A percentile compares a stretch with the other conserved stretches of the same genome.
Conservation (phyloP, 1,284 basidiomycete species). For the Pterulicium gracile region DNA sequence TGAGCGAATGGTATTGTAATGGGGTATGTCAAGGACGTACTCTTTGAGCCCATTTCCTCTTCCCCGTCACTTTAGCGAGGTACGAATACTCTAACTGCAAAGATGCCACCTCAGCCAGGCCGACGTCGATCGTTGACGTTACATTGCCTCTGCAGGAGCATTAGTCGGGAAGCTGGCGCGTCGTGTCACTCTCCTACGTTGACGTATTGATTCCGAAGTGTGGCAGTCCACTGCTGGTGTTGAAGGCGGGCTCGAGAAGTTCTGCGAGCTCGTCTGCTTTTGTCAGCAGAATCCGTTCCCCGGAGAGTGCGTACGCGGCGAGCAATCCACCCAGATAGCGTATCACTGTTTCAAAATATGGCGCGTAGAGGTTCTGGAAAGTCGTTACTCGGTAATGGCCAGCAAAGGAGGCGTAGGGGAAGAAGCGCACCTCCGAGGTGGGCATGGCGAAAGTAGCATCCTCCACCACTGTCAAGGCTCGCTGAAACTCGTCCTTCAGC, state of each 20-base stretch:
- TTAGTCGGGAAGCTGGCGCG: background rate
- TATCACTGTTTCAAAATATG: conserved; percentile 82
- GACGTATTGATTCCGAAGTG: conserved; percentile 35
- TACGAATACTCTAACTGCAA: conserved; percentile 50
- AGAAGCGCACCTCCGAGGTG: conserved; percentile 18
- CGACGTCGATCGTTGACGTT: conserved; percentile 23
- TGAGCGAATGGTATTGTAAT: background rate
- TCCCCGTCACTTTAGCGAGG: conserved; percentile 42
- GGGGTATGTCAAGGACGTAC: conserved; percentile 20
- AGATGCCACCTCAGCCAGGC: conserved; percentile 45
- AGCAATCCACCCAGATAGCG: conserved; percentile 80
- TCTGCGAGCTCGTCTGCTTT: conserved; percentile 44
- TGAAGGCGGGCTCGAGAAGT: conserved; percentile 40
- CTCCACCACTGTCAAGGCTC: conserved; percentile 63
- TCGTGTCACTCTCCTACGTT: conserved; percentile 22
- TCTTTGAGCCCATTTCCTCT: conserved; percentile 31
- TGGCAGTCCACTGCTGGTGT: conserved; percentile 37
- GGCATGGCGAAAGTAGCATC: conserved; percentile 50
- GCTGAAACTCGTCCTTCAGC: conserved; percentile 66
- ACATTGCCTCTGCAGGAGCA: conserved; percentile 16
- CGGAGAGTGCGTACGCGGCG: conserved; percentile 70
- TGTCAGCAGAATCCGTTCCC: conserved; percentile 28
- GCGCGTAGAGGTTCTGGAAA: conserved; percentile 26
- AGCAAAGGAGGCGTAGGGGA: background rate
- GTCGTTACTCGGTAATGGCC: conserved; percentile 5